phyloP scores from a whole-genome alignment of 1,139 yeast genomes.

The Blastobotrys aristatus region DNA sequence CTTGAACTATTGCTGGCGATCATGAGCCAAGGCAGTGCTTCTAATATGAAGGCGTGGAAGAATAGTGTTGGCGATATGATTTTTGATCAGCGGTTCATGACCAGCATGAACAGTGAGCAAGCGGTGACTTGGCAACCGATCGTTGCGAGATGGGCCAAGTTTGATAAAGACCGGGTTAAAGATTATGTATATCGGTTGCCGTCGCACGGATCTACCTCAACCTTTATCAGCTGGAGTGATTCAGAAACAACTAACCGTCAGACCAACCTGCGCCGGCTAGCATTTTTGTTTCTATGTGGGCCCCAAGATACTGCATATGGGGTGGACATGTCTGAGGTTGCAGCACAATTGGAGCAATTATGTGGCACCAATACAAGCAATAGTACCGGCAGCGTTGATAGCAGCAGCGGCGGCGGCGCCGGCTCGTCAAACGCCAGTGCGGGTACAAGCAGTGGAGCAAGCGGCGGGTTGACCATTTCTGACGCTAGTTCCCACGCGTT shows the following conservation, averaged over 20 bases:
- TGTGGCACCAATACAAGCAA: conserved; percentile 17
- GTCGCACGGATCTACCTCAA: conserved; percentile 47
- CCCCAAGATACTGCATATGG: conserved; percentile 52
- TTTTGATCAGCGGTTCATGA: conserved; percentile 41
- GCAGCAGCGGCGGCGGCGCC: neutral
- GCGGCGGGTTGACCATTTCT: neutral
- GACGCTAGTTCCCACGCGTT: conserved; percentile 18
- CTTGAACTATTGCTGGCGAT: conserved; percentile 28
- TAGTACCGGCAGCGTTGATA: conserved; percentile 22
- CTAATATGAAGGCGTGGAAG: conserved; percentile 37
- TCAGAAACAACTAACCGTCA: conserved; percentile 47
- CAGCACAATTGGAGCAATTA: conserved; percentile 42
- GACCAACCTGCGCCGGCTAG: conserved; percentile 50
- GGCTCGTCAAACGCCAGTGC: neutral
- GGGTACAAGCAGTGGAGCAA: neutral
- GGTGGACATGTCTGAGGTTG: conserved; percentile 45
- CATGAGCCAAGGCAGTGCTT: conserved; percentile 16
- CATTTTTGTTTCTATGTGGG: conserved; percentile 57
- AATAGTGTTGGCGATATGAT: conserved; percentile 36
- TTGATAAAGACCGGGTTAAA: conserved; percentile 53
- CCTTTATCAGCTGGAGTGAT: conserved; percentile 66
- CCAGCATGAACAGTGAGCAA: conserved; percentile 28
- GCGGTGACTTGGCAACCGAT: conserved; percentile 48
- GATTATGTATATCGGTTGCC: conserved; percentile 51
- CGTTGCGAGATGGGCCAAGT: conserved; percentile 50